Evolutionary conservation across 495 filamentous ascomycete genomes (phyloP), one percentile per base, ranked within the genome.

Genomic region (Penicillium roqueforti): DNA sequence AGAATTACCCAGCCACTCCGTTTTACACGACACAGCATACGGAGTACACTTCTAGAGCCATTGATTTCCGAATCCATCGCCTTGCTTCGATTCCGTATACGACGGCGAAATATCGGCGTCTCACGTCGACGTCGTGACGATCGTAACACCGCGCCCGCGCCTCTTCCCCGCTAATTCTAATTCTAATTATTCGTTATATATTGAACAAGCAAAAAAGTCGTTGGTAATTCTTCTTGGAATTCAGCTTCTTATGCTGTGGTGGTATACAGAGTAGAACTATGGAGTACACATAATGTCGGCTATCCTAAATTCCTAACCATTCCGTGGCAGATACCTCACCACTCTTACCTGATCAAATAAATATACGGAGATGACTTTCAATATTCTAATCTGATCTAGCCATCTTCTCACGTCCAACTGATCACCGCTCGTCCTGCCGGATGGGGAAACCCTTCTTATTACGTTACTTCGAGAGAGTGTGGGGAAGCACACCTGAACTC

Each of bases 61-160:
- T 50, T 22, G 13, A 1, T 32, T 18, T 13, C 13, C 47, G 43
- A n/a, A 29, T 8, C 16, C 49, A 20, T 43, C 44, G 13, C 19
- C 37, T 52, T 29, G 41, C 16, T 52, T 25, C 50, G 26, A 52
- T 39, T 34, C 13, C 14, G 3, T 37, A 43, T 29, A 3, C 34
- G 39, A 32, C 25, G 38, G 44, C 47, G 59, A 56, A 60, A 60
- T 47, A 42, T 60, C 57, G 60, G 52, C 54, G 42, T 42, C n/a
- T 16, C 32, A 49, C 20, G 14, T 28, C 39, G 41, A n/a, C n/a
- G n/a, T n/a, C n/a, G n/a, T 18, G 43, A 18, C 42, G 32, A 45
- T 36, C 51, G 36, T 48, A 40, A 39, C 51, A 53, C 56, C 32
- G 29, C 46, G 41, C 42, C 47, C 41, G 32, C 31, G 23, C 38